Evolutionary conservation across 1,284 basidiomycete species (phyloP), one percentile per base, ranked within the genome.

Genomic region (Microbotryum intermedium): DNA sequence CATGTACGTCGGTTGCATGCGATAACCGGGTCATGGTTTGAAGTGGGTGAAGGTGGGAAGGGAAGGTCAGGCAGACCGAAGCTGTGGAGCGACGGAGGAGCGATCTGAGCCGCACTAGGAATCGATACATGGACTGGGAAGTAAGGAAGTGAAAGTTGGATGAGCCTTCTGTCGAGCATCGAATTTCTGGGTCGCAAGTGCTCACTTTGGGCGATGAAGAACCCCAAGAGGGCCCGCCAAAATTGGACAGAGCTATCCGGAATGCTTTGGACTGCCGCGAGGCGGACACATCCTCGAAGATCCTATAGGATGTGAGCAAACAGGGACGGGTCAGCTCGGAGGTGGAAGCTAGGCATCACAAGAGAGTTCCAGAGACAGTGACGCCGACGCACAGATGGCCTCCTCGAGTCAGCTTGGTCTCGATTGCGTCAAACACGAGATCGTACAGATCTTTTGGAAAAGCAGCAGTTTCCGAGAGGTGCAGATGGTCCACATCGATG

Each of bases 1-100:
- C 78, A 45, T 83, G 81, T 9, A 82, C 84, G 74, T 94, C 90
- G 4, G 83, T 81, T 29, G 83, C 73, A 87, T 88, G 90, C 9
- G 85, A 81, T n/a, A 93, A 74, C 70, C 85, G 85, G 57, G 85
- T 80, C 2, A 83, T 64, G 64, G 54, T 64, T 47, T 26, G 55
- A 2, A 54, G 25, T 6, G 64, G 52, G 50, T 65, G 73, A 1
- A 78, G 69, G 42, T 74, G 66, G 0, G 76, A 70, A 0, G 85
- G 81, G 18, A 93, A 76, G 54, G 82, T 83, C 39, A 90, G 74
- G 42, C 86, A 80, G 5, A 83, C 86, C 67, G 86, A 85, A 2
- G 80, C 81, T 52, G 70, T 51, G 76, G 78, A 69, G 11, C 66
- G 74, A 20, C 84, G 81, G 55, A 92, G 73, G n/a, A 87, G 70